These are phyloP conservation scores for Marasmius fiardii DNA, from an alignment of 1,284 basidiomycete species.

Conservation along the genomic window DNA sequence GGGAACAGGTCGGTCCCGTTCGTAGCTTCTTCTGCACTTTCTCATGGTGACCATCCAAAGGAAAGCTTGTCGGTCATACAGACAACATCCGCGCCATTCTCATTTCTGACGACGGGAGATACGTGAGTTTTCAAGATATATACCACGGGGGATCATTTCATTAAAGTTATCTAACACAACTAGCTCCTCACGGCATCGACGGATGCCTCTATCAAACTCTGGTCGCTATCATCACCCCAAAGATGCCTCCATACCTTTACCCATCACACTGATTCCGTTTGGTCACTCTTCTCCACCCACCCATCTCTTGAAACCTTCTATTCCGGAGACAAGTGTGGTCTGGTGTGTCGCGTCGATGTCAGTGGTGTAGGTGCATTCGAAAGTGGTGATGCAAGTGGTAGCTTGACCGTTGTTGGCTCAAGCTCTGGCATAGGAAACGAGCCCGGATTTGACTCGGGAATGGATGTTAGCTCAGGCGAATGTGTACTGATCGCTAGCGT, in stretches of 20 bases:
- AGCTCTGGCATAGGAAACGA: background rate
- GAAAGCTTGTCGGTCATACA: slow-evolving; percentile 86
- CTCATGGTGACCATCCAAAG: slow-evolving; percentile 18
- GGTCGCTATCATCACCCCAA: slow-evolving; percentile 82
- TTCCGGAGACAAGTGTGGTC: slow-evolving; percentile 90
- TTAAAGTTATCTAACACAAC: slow-evolving; percentile 7
- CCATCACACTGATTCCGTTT: slow-evolving; percentile 93
- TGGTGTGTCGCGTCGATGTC: slow-evolving; percentile 89
- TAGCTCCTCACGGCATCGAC: slow-evolving; percentile 88
- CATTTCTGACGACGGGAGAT: slow-evolving; percentile 86
- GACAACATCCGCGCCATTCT: slow-evolving; percentile 93
- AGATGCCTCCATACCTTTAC: slow-evolving; percentile 95
- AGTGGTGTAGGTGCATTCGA: background rate
- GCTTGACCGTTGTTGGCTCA: background rate
- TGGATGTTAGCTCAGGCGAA: slow-evolving; percentile 84
- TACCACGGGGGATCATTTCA: background rate
- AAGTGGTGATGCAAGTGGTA: background rate
- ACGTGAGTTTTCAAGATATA: slow-evolving; percentile 41
- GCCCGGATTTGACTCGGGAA: slow-evolving; percentile 52
- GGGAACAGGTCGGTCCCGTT: slow-evolving; percentile 55
- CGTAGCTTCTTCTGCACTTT: background rate
- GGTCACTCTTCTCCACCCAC: slow-evolving; percentile 88
- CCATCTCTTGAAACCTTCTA: slow-evolving; percentile 92
- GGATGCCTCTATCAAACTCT: slow-evolving; percentile 87
- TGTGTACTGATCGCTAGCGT: slow-evolving; percentile 61